Conservation (phyloP, 257 asterid species). For the Cinchona pubescens region DNA sequence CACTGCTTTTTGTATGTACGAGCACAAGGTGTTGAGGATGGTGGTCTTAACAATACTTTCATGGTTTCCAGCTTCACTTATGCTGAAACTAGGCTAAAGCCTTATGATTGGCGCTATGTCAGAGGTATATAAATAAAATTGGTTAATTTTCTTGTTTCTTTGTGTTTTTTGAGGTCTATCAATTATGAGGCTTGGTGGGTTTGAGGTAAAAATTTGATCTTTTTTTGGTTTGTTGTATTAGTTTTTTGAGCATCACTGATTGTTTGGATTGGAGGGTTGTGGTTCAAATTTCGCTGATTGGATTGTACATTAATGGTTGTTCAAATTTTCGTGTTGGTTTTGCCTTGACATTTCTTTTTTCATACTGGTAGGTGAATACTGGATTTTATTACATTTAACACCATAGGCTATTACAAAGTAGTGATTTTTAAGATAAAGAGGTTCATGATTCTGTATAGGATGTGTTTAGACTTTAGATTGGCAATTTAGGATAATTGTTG, state of each 20-base stretch:
- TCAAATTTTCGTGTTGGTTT: background rate
- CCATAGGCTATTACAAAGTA: background rate
- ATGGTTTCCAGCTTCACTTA: slow-evolving; percentile 76
- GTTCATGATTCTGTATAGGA: background rate
- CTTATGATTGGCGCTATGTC: slow-evolving; percentile 85
- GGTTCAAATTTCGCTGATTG: slow-evolving; percentile 5
- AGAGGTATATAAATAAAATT: slow-evolving; percentile 44
- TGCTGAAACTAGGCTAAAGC: slow-evolving; percentile 53
- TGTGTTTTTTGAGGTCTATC: slow-evolving; percentile 3
- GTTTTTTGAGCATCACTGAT: slow-evolving; percentile 4
- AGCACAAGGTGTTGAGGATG: slow-evolving; percentile 24
- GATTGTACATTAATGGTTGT: too few species aligned
- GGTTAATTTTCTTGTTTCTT: background rate
- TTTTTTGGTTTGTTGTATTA: slow-evolving; percentile 2
- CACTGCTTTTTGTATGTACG: slow-evolving; percentile 41
- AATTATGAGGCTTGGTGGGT: slow-evolving; percentile 17
- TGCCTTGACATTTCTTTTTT: background rate
- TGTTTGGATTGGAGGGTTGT: slow-evolving; percentile 17
- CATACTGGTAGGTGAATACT: too few species aligned
- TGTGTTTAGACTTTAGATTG: slow-evolving; percentile 5
- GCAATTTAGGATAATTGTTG: background rate
- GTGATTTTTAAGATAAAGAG: background rate
- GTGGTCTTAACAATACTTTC: slow-evolving; percentile 32
- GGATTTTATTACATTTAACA: background rate
- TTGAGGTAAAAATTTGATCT: slow-evolving; percentile 26